Percentiles rank a stretch among this genome's conserved stretches.
Conservation (phyloP, 768 basidiomycete genomes). For the Tulasnella sp. region DNA sequence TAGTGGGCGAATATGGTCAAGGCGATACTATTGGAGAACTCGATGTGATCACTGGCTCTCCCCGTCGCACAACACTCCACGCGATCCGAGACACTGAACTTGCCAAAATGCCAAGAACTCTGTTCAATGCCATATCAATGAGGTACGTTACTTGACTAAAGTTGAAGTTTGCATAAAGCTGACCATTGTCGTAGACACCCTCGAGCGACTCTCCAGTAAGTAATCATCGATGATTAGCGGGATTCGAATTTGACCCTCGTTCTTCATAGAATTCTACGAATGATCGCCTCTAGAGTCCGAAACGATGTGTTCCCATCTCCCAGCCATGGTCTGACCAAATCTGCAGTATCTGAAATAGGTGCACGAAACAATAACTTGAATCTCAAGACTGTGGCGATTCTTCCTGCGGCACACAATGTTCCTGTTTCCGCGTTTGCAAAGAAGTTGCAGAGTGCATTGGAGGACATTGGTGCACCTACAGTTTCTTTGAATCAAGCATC, state of each 20-base stretch:
- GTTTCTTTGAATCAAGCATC: constrained; percentile 89
- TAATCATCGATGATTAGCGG: constrained; percentile 14
- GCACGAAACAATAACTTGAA: constrained; percentile 70
- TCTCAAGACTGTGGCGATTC: constrained; percentile 84
- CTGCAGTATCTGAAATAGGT: constrained; percentile 30
- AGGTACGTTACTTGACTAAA: constrained; percentile 31
- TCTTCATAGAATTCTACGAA: constrained; percentile 49
- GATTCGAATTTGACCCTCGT: background rate
- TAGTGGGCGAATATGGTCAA: constrained; percentile 89
- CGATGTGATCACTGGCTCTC: constrained; percentile 88
- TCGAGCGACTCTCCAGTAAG: constrained; percentile 70
- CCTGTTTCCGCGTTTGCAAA: constrained; percentile 83
- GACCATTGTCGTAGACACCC: constrained; percentile 43
- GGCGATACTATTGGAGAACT: constrained; percentile 95
- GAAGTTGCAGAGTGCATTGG: constrained; percentile 76
- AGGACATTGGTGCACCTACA: constrained; percentile 87
- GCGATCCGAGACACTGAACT: constrained; percentile 97
- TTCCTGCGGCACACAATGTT: constrained; percentile 76
- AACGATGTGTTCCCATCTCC: constrained; percentile 49
- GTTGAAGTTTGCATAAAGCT: too few species aligned
- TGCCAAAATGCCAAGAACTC: constrained; percentile 89
- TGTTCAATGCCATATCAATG: constrained; percentile 94
- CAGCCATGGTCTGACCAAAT: constrained; percentile 34
- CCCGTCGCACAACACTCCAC: constrained; percentile 80
- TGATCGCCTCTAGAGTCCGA: constrained; percentile 86